Base-by-base conservation (phyloP, 2,329 filamentous ascomycete genomes). In the Diaporthe humulicola region DNA sequence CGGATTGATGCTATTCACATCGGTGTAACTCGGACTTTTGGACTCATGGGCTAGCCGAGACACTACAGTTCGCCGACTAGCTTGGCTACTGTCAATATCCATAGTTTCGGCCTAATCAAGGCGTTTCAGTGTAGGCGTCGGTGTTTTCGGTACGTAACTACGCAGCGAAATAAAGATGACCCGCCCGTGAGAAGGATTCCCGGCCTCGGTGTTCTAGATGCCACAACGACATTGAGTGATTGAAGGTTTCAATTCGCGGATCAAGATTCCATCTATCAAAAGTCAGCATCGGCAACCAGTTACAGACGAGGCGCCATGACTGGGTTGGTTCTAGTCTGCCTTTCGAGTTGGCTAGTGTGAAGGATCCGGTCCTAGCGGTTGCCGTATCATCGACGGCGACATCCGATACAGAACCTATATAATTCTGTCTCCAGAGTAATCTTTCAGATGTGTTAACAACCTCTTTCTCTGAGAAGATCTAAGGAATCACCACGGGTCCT, bases 1-100 rank as follows among this genome's bases (percentile, higher is more conserved):
- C 10, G n/a, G 19, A 50, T n/a, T 33, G 60, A 66, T 50, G 42
- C 42, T 50, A 50, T 50, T 36, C 42, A 50, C 28, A 6, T 50
- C 61, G 61, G 61, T 36, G 40, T 33, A 50, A 66, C 42, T 66
- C 61, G 61, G 61, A 66, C 28, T 66, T 45, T 25, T 50, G 61
- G 61, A 50, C 61, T 66, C 30, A 17, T 9, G 6, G 28, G 28
- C 30, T 17, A 33, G 2, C 61, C 61, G 61, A 50, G 12, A n/a
- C 61, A 48, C 40, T 25, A 50, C 19, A n/a, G 28, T 66, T n/a
- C 12, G 28, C 10, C 25, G 15, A 33, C 33, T 25, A n/a, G 4
- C 7, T 30, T 22, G 3, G 25, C 19, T 3, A 19, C 22, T n/a
- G 4, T 10, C 7, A 30, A 14, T 10, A 15, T 25, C 25, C 61